These are phyloP conservation scores for Begonia masoniana DNA, from an alignment of 306 rosid genomes.

Conservation along the genomic window DNA sequence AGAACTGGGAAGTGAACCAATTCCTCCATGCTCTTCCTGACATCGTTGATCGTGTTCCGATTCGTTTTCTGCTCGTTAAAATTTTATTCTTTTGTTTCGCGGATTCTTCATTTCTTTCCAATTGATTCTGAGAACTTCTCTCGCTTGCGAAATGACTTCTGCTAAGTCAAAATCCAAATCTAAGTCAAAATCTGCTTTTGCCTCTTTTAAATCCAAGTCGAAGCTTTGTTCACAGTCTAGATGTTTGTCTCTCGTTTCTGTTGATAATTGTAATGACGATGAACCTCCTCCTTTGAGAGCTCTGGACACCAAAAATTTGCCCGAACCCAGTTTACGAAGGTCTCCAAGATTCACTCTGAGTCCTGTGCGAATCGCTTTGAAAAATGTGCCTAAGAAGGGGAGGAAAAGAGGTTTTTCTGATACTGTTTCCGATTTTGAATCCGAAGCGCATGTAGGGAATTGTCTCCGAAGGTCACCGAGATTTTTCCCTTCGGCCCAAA, in stretches of 20 bases:
- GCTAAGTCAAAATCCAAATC: constrained; percentile 4
- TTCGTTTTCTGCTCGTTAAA: too few relatives aligned
- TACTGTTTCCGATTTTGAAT: background rate
- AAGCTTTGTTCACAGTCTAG: background rate
- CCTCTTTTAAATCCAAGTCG: background rate
- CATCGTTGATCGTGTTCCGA: too few relatives aligned
- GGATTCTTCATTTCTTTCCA: too few relatives aligned
- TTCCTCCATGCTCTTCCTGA: too few relatives aligned
- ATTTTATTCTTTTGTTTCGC: too few relatives aligned
- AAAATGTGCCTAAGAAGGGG: constrained; percentile 1
- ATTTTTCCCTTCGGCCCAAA: background rate
- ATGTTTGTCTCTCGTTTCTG: background rate
- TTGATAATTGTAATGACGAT: background rate
- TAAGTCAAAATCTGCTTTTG: background rate
- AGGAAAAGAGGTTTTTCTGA: constrained; percentile 2
- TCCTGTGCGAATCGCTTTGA: background rate
- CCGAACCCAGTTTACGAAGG: constrained; percentile 2
- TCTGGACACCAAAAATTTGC: background rate
- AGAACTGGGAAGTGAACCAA: too few relatives aligned
- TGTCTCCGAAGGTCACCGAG: constrained; percentile 25
- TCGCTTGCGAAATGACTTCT: too few relatives aligned
- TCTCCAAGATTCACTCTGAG: constrained; percentile 10
- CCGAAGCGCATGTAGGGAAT: constrained; percentile 1
- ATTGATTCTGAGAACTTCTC: too few relatives aligned
- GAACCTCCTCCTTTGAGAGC: constrained; percentile 8